Evolutionary conservation across 768 basidiomycete species (phyloP).

Genomic region (Amanita molliuscula): DNA sequence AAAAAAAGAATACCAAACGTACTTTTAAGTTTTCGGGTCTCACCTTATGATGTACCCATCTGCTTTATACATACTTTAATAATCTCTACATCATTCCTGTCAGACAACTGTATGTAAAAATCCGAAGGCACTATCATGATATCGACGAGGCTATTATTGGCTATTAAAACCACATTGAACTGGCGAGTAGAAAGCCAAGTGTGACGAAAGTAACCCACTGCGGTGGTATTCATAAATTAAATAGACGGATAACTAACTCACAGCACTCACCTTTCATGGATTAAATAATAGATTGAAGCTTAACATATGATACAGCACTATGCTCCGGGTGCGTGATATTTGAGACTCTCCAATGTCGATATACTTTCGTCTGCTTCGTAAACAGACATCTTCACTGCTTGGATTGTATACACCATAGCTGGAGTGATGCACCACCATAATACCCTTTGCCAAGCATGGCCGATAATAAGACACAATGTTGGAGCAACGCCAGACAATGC

Average conservation of each 20-base stretch:
- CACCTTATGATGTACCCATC: no score
- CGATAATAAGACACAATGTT: conserved; percentile 34
- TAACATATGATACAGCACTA: conserved; percentile 15
- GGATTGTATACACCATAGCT: conserved; percentile 31
- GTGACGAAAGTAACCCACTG: neutral
- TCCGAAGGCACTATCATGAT: no score
- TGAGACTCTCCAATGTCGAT: conserved; percentile 38
- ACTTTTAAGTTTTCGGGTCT: no score
- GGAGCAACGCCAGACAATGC: conserved; percentile 37
- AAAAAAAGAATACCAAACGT: no score
- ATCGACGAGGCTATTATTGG: no score
- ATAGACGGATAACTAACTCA: neutral
- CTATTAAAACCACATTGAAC: no score
- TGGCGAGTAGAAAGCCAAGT: no score
- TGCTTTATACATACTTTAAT: no score
- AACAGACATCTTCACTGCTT: conserved; percentile 35
- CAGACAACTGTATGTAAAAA: no score
- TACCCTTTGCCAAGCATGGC: conserved; percentile 41
- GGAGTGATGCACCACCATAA: conserved; percentile 42
- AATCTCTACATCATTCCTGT: no score
- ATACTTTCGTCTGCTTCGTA: conserved; percentile 35
- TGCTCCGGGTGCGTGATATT: conserved; percentile 46
- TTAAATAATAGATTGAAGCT: neutral
- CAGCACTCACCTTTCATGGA: neutral
- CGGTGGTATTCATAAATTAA: neutral